Conservation (phyloP, 768 basidiomycete genomes). For the Amanita exitialis region DNA sequence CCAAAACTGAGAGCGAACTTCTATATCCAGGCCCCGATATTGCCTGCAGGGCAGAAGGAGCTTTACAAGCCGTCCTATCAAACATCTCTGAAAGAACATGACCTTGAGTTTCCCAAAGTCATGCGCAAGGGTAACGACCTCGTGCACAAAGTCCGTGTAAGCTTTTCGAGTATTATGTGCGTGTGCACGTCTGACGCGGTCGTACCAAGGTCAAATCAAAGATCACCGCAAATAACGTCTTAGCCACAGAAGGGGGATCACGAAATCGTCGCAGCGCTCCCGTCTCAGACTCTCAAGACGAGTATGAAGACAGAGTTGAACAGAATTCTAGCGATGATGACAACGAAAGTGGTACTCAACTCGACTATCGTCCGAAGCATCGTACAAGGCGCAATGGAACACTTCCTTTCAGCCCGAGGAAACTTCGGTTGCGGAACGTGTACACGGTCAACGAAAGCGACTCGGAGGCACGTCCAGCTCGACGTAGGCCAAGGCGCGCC, state of each 20-base stretch:
- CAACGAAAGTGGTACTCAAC: conserved; percentile 14
- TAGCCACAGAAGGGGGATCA: conserved; percentile 15
- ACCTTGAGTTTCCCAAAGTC: conserved; percentile 32
- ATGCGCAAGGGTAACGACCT: conserved; percentile 49
- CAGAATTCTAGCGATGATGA: conserved; percentile 20
- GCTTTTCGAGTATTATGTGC: conserved; percentile 3
- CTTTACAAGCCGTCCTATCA: conserved; percentile 29
- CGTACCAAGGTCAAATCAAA: conserved; percentile 35
- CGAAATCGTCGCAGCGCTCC: conserved; percentile 13
- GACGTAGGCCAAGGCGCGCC: conserved; percentile 37
- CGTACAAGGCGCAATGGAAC: conserved; percentile 15
- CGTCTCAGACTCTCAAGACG: conserved; percentile 22
- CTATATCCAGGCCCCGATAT: conserved; percentile 27
- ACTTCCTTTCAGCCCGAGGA: conserved; percentile 63
- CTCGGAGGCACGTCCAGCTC: conserved; percentile 16
- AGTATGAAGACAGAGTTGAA: conserved; percentile 13
- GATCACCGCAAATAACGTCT: conserved; percentile 39
- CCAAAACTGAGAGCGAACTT: conserved; percentile 8
- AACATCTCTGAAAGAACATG: conserved; percentile 22
- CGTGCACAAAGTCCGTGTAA: conserved; percentile 39
- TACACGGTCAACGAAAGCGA: conserved; percentile 19
- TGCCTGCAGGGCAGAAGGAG: conserved; percentile 26
- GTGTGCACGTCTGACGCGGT: conserved; percentile 19
- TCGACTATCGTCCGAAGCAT: conserved; percentile 11
- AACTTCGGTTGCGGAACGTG: conserved; percentile 34